Evolutionary conservation across 768 basidiomycete genomes (phyloP), one percentile per base, ranked within the genome.

Genomic region (Kwoniella mangroviensis): DNA sequence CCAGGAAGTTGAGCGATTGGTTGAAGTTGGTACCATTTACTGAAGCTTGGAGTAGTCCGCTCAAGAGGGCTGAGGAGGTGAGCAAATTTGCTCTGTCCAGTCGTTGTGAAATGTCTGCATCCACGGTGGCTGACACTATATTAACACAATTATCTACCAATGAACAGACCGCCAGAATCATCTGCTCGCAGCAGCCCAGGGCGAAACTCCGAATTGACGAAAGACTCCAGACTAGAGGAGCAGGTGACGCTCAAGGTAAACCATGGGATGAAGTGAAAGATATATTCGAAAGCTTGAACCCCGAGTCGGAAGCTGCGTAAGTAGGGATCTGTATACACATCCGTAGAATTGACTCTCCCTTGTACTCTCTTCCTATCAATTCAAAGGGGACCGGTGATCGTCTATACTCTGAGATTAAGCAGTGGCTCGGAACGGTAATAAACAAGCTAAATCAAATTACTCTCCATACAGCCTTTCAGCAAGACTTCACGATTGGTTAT

Each of bases 1-100:
- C 73, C 21, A 42, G 57, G 43, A 62, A 58, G 26, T 65, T 76
- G 3, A 71, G 68, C 7, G 63, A 74, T 17, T 61, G 67, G 41
- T 53, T 74, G 1, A 49, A 56, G 13, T 17, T 65, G 42, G 73
- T 76, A 3, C 75, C 75, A 0, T 65, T 76, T 24, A 68, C 85
- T 42, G 81, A 81, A 34, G 90, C 88, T 41, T 89, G 87, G 78
- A 88, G 87, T 71, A 93, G 92, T 77, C 91, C 92, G 84, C 86
- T 93, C 60, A 82, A 73, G 56, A 85, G 93, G 67, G 92, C 92
- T 15, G 83, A 83, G 53, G 86, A 88, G 83, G 92, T 92, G 77
- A 82, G 69, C 74, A 52, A 17, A 59, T 56, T 26, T 34, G 34
- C 6, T 34, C 34, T 34, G 34, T 34, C 6, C 34, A 7, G 6